A percentile compares a stretch with the other conserved stretches of the same genome.
These are phyloP conservation scores for Fomitopsis pinicola DNA, from an alignment of 1,284 basidiomycete genomes.

Conservation along the genomic window DNA sequence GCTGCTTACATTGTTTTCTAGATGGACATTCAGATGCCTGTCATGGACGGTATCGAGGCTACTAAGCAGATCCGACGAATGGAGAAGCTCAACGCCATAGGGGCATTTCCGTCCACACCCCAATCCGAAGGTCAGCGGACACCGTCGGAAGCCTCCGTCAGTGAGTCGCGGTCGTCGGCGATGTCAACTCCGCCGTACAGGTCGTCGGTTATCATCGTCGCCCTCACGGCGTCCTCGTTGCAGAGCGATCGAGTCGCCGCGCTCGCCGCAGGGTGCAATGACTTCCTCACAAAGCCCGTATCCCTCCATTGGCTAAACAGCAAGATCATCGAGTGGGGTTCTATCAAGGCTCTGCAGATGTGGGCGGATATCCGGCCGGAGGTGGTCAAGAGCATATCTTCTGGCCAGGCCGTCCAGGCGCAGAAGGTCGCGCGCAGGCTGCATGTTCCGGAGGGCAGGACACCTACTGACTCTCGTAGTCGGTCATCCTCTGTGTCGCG, in stretches of 20 bases:
- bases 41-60: slow-evolving; percentile 97
- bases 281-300: slow-evolving; percentile 98
- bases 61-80: slow-evolving; percentile 93
- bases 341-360: slow-evolving; percentile 84
- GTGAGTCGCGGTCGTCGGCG: slow-evolving; percentile 33
- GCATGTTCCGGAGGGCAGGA: slow-evolving; percentile 58
- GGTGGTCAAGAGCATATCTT: slow-evolving; percentile 46
- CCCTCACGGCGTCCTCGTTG: slow-evolving; percentile 91
- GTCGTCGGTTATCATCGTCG: slow-evolving; percentile 97
- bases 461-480: slow-evolving; percentile 31
- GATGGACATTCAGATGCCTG: slow-evolving; percentile 99
- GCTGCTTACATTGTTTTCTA: slow-evolving; percentile 27
- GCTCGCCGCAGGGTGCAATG: slow-evolving; percentile 96
- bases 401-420: slow-evolving; percentile 59
- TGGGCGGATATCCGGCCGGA: slow-evolving; percentile 77
- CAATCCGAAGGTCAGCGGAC: slow-evolving; percentile 54
- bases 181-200: slow-evolving; percentile 65
- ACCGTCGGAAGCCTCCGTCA: slow-evolving; percentile 45
- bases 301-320: slow-evolving; percentile 94
- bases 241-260: slow-evolving; percentile 94
- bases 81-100: slow-evolving; percentile 68
- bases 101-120: slow-evolving; percentile 68
- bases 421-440: slow-evolving; percentile 62
- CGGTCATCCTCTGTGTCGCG: slow-evolving; percentile 26
- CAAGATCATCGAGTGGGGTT: slow-evolving; percentile 99